Evolutionary conservation across 148 eudicot genomes (phyloP).

Genomic region (Silene uniflora): DNA sequence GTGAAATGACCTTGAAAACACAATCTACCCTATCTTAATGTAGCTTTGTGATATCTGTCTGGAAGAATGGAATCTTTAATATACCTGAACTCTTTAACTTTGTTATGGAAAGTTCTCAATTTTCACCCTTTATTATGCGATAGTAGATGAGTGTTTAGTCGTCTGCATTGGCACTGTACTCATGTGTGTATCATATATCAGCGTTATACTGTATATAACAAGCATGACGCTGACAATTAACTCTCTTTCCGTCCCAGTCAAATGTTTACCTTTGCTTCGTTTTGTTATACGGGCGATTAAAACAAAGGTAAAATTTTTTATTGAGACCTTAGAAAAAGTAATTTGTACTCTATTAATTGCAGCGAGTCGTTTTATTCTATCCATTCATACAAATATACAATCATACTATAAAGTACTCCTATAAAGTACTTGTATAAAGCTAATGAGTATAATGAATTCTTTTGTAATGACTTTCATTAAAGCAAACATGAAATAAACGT

Average conservation of each 20-base stretch:
- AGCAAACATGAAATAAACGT: constrained; percentile 1
- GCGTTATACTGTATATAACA: too few species aligned
- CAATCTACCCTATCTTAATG: not conserved
- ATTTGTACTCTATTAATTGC: not conserved
- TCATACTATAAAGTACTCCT: not conserved
- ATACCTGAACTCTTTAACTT: not conserved
- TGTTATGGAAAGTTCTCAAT: not conserved
- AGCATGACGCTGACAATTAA: too few species aligned
- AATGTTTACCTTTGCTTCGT: too few species aligned
- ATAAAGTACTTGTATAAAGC: not conserved
- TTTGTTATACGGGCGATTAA: too few species aligned
- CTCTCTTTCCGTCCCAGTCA: too few species aligned
- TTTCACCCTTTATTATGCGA: constrained; percentile 6
- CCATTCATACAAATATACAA: not conserved
- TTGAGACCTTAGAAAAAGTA: too few species aligned
- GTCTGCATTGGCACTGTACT: not conserved
- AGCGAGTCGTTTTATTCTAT: not conserved
- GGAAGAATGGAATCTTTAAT: constrained; percentile 5
- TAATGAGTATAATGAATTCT: not conserved
- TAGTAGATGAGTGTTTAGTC: not conserved
- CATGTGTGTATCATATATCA: too few species aligned
- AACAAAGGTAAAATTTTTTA: too few species aligned
- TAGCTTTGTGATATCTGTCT: constrained; percentile 7
- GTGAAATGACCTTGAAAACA: constrained; percentile 3
- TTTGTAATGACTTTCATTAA: not conserved